phyloP scores from a whole-genome alignment of 2,329 filamentous ascomycete genomes.

The Parastagonospora avenae region DNA sequence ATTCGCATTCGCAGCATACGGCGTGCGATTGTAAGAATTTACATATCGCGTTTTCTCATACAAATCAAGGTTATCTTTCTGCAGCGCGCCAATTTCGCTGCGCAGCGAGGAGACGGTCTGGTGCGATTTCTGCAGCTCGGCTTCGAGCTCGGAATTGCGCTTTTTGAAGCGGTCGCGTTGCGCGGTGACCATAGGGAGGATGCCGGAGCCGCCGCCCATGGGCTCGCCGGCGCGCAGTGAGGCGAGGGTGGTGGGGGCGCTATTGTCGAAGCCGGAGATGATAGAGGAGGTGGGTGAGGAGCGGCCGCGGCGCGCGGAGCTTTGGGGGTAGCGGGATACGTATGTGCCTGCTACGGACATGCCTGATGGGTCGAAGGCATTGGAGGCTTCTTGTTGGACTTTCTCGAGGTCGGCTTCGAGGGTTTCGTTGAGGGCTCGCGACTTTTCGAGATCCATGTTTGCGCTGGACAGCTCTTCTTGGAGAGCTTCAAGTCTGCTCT shows the following conservation, averaged over 20 bases:
- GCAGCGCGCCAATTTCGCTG: slow-evolving; percentile 87
- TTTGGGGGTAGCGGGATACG: slow-evolving; percentile 75
- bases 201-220: slow-evolving; percentile 78
- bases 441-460: slow-evolving; percentile 84
- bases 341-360: slow-evolving; percentile 95
- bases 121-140: slow-evolving; percentile 85
- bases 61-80: slow-evolving; percentile 93
- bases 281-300: slow-evolving; percentile 96
- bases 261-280: slow-evolving; percentile 86
- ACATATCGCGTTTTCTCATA: slow-evolving; percentile 99
- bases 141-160: slow-evolving; percentile 87
- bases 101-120: slow-evolving; percentile 81
- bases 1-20: slow-evolving; percentile 64
- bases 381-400: slow-evolving; percentile 82
- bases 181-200: slow-evolving; percentile 96
- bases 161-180: slow-evolving; percentile 98
- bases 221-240: slow-evolving; percentile 66
- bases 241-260: slow-evolving; percentile 52
- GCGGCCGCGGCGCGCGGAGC: slow-evolving; percentile 66
- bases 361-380: slow-evolving; percentile 80
- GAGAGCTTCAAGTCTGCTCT: slow-evolving; percentile 76
- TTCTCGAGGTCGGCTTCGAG: slow-evolving; percentile 90
- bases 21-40: slow-evolving; percentile 84
- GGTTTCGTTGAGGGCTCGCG: slow-evolving; percentile 82
- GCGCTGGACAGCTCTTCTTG: slow-evolving; percentile 83